These are phyloP conservation scores for Pyrus communis DNA, from an alignment of 306 rosid species.

Conservation along the genomic window DNA sequence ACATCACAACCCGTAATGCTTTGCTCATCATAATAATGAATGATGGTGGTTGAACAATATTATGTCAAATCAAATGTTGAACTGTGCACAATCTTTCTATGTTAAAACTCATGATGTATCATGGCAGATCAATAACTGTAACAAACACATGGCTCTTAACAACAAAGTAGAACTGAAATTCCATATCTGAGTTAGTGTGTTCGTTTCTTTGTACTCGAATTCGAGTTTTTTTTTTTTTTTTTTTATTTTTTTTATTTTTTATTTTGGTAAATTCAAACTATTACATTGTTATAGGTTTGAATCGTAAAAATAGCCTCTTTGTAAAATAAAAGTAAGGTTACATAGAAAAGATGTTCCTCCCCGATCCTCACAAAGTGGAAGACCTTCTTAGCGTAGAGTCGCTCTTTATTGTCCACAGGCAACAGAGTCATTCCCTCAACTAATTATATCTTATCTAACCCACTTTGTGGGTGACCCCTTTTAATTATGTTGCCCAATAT, in stretches of 20 bases:
- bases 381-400: rapidly evolving
- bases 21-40: background rate
- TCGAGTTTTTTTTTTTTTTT: too few relatives aligned
- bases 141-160: too few relatives aligned
- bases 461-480: slow-evolving; percentile 3
- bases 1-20: background rate
- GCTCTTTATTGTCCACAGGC: background rate
- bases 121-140: background rate
- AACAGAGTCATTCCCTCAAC: background rate
- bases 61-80: background rate
- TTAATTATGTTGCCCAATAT: slow-evolving; percentile 36
- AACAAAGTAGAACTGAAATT: background rate
- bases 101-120: background rate
- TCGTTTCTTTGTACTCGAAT: rapidly evolving
- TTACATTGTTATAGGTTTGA: too few relatives aligned
- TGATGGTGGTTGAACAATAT: slow-evolving; percentile 9
- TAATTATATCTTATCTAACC: background rate
- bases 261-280: too few relatives aligned
- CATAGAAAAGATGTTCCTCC: rapidly evolving
- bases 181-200: too few relatives aligned
- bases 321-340: too few relatives aligned
- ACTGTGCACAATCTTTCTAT: background rate
- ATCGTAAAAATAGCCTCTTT: rapidly evolving
- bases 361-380: too few relatives aligned
- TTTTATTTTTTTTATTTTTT: too few relatives aligned